A percentile compares a stretch with the other conserved stretches of the same genome.
Conservation (phyloP, 371 early-diverging fungal genomes). For the Cokeromyces recurvatus region DNA sequence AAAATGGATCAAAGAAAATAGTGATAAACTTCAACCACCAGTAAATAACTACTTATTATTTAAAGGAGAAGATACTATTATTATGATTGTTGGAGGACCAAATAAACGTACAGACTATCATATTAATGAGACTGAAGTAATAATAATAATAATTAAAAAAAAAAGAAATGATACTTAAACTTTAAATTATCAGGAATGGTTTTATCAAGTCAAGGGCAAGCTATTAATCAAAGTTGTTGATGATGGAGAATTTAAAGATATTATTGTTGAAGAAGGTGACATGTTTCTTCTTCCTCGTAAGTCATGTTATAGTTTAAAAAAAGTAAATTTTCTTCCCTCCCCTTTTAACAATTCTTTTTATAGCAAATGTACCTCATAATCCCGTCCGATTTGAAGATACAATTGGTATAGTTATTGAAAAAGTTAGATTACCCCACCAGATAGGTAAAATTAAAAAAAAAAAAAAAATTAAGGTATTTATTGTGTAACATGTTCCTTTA, state of each 20-base stretch:
- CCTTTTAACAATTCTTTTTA: too few species aligned
- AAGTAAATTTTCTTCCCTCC: not conserved
- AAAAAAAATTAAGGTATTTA: not conserved
- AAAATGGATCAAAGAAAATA: constrained; percentile 83
- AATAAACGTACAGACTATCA: constrained; percentile 92
- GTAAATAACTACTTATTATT: constrained; percentile 91
- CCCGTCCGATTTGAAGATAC: constrained; percentile 90
- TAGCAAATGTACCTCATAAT: constrained; percentile 89
- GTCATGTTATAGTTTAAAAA: not conserved
- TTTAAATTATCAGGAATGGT: constrained; percentile 81
- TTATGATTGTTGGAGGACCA: constrained; percentile 88
- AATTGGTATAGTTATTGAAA: constrained; percentile 93
- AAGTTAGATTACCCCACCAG: constrained; percentile 70
- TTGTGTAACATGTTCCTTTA: constrained; percentile 3
- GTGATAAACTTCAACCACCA: constrained; percentile 84
- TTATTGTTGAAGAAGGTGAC: constrained; percentile 85
- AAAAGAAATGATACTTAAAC: not conserved
- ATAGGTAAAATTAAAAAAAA: constrained; percentile 53
- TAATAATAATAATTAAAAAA: not conserved
- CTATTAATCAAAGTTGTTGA: constrained; percentile 86
- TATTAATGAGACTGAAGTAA: constrained; percentile 90
- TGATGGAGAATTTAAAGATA: constrained; percentile 73
- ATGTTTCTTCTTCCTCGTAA: constrained; percentile 93
- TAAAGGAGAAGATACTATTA: constrained; percentile 76
- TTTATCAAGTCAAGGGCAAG: constrained; percentile 90